phyloP scores from a whole-genome alignment of 345 rosid genomes.

The Eucalyptus pauciflora region DNA sequence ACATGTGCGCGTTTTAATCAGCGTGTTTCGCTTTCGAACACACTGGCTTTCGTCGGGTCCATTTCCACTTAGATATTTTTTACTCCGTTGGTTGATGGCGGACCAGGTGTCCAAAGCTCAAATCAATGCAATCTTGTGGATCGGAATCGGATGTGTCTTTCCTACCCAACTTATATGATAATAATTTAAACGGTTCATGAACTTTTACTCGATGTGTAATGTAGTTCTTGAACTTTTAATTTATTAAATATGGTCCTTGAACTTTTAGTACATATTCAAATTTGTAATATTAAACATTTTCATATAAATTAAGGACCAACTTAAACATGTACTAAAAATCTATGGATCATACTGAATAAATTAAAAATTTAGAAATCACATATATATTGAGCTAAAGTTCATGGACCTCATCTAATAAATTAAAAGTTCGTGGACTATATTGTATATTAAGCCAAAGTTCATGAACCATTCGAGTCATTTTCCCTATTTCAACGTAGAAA shows the following conservation, averaged over 20 bases:
- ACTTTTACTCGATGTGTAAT: fast-evolving
- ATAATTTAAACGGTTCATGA: no score
- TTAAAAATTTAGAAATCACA: no score
- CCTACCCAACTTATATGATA: not conserved
- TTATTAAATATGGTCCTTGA: fast-evolving
- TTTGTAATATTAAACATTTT: no score
- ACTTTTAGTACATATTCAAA: no score
- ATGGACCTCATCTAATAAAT: no score
- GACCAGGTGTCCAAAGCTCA: not conserved
- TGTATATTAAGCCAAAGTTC: no score
- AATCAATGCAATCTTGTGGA: not conserved
- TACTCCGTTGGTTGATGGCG: not conserved
- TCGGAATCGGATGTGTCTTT: not conserved
- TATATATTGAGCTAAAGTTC: no score
- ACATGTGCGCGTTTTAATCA: not conserved
- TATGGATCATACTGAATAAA: no score
- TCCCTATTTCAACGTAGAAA: not conserved
- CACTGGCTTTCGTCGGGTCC: not conserved
- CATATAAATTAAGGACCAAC: no score
- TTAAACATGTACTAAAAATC: no score
- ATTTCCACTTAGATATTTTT: not conserved
- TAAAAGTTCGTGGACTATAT: fast-evolving
- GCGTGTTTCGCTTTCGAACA: not conserved
- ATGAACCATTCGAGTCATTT: fast-evolving
- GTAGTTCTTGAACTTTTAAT: no score